phyloP scores from a whole-genome alignment of 1,139 yeast species.

The Nakaseomyces kungkrabaensis region DNA sequence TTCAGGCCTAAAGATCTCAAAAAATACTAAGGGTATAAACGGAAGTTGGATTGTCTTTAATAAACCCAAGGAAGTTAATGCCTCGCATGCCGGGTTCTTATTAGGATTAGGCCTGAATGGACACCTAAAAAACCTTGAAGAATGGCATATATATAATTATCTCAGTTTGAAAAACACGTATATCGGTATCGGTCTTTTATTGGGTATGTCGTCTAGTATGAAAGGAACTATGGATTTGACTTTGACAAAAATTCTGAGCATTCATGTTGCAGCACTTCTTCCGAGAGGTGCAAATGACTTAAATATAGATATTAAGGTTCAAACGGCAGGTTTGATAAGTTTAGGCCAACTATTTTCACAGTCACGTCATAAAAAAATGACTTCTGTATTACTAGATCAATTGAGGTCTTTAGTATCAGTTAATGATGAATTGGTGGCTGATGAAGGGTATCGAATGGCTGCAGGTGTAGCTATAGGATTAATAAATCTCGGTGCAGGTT shows the following conservation, averaged over 20 bases:
- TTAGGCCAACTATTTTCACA: slow-evolving; percentile 75
- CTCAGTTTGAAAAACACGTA: slow-evolving; percentile 81
- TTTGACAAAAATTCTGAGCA: slow-evolving; percentile 81
- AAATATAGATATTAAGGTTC: slow-evolving; percentile 75
- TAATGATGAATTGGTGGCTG: slow-evolving; percentile 41
- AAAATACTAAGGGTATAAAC: slow-evolving; percentile 58
- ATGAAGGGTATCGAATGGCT: slow-evolving; percentile 79
- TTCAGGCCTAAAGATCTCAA: slow-evolving; percentile 70
- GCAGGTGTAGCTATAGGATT: slow-evolving; percentile 86
- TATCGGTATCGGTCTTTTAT: slow-evolving; percentile 74
- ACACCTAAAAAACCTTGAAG: slow-evolving; percentile 72
- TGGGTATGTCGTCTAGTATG: slow-evolving; percentile 90
- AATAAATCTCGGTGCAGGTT: slow-evolving; percentile 74
- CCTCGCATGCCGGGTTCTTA: slow-evolving; percentile 93
- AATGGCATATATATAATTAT: slow-evolving; percentile 94
- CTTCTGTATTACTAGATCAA: slow-evolving; percentile 66
- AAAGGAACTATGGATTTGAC: slow-evolving; percentile 79
- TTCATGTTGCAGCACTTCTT: slow-evolving; percentile 82
- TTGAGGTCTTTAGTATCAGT: slow-evolving; percentile 47
- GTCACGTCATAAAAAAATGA: slow-evolving; percentile 79
- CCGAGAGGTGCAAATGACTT: slow-evolving; percentile 89
- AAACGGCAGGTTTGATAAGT: slow-evolving; percentile 86
- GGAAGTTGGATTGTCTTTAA: slow-evolving; percentile 93
- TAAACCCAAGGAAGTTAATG: slow-evolving; percentile 54
- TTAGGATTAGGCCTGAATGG: slow-evolving; percentile 89